Percentiles rank a stretch among this genome's conserved stretches.
phyloP scores from a whole-genome alignment of 306 rosid genomes.

The Herpetospermum pedunculosum region DNA sequence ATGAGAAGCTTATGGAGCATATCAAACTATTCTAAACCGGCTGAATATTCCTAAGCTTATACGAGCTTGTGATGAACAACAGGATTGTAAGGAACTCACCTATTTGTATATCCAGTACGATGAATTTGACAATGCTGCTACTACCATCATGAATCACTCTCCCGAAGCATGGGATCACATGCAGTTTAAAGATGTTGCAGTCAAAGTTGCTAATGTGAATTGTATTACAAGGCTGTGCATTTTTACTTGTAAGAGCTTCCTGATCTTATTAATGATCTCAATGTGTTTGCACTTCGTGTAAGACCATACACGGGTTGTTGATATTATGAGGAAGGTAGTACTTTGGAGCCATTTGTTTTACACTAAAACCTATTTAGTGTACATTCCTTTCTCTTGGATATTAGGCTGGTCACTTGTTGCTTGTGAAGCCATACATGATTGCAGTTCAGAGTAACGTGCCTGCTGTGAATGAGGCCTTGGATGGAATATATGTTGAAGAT shows the following conservation, averaged over 20 bases:
- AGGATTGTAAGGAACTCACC: constrained; percentile 95
- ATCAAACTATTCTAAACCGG: constrained; percentile 82
- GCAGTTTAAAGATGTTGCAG: constrained; percentile 93
- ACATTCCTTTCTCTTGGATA: neutral
- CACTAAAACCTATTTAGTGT: neutral
- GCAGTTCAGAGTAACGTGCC: constrained; percentile 98
- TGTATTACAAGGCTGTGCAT: constrained; percentile 94
- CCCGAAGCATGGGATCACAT: constrained; percentile 99
- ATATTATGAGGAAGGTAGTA: constrained; percentile 92
- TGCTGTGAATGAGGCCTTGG: constrained; percentile 97
- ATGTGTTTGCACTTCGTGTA: constrained; percentile 97
- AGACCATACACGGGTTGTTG: constrained; percentile 97
- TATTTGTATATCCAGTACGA: constrained; percentile 94
- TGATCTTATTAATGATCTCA: constrained; percentile 89
- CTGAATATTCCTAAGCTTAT: constrained; percentile 96
- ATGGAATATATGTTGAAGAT: constrained; percentile 95
- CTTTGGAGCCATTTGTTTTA: constrained; percentile 8
- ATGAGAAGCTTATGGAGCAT: constrained; percentile 99
- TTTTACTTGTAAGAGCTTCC: constrained; percentile 99
- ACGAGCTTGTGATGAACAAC: constrained; percentile 98
- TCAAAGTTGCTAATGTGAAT: constrained; percentile 95
- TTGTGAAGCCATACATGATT: constrained; percentile 99
- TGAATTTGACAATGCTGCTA: constrained; percentile 96
- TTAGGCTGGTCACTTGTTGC: constrained; percentile 93
- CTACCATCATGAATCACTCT: constrained; percentile 98